These are phyloP conservation scores for Gossypium raimondii DNA, from an alignment of 345 rosid genomes.

Conservation along the genomic window DNA sequence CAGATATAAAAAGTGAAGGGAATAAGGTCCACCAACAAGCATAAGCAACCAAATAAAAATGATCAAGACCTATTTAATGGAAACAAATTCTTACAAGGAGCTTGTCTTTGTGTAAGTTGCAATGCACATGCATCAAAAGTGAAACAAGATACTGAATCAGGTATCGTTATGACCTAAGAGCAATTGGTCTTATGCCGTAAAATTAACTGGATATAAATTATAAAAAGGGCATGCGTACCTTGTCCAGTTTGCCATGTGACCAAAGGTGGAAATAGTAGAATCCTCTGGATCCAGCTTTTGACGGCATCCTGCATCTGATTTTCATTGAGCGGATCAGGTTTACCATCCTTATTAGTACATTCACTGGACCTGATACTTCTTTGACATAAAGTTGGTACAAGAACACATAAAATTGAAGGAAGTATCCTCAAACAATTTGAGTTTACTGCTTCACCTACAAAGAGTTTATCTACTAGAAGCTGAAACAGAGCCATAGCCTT, in stretches of 20 bases:
- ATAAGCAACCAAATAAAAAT: neutral
- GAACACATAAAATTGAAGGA: constrained; percentile 53
- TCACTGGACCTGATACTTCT: constrained; percentile 30
- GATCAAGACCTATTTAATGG: neutral
- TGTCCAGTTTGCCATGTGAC: constrained; percentile 48
- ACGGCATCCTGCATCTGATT: constrained; percentile 41
- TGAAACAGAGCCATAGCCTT: constrained; percentile 61
- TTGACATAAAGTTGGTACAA: constrained; percentile 44
- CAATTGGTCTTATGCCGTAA: neutral
- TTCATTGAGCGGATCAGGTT: constrained; percentile 27
- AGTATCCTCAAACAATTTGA: constrained; percentile 61
- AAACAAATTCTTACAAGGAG: neutral
- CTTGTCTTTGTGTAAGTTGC: neutral
- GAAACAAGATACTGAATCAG: neutral
- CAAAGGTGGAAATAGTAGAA: constrained; percentile 69
- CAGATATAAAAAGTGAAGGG: neutral
- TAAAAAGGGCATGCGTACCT: constrained; percentile 37
- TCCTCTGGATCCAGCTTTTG: constrained; percentile 66
- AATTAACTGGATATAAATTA: constrained; percentile 1
- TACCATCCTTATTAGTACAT: constrained; percentile 18
- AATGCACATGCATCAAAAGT: neutral
- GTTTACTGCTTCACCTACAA: constrained; percentile 64
- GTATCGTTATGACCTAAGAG: neutral
- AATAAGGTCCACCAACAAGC: neutral
- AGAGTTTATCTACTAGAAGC: constrained; percentile 59